Base-by-base conservation (phyloP, 495 filamentous ascomycete species). In the Daldinia childiae region DNA sequence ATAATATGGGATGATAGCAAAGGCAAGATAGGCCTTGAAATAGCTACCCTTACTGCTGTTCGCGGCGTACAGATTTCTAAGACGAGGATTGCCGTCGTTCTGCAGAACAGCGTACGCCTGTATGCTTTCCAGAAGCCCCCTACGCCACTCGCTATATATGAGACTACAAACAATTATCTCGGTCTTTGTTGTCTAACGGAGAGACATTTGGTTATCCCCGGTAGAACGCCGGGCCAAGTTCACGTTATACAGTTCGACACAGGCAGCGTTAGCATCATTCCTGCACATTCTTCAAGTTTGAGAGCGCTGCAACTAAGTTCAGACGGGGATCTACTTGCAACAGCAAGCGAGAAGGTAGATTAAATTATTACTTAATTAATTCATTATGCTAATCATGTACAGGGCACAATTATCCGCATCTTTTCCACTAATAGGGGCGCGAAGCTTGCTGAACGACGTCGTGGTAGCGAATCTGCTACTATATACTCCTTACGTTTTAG, bases 1-100 rank as follows among this genome's bases (percentile, higher is more conserved):
- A 87, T 97, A 29, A 91, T 98, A 65, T 99, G 95, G 95, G 94
- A 98, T 77, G 93, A 97, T 72, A 85, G 84, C 26, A 93, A 92
- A 70, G 88, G 91, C 68, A 92, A 92, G 73, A 85, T 88, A 6
- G 90, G 87, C 27, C 87, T 94, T 50, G 81, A 84, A 61, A 82
- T 86, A 69, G 80, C 81, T 36, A 78, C 79, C 12, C 73, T 83
- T 8, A 82, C 88, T 0, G 86, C 96, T 48, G 89, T 97, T 48
- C 88, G 92, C 36, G 90, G 92, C 7, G 90, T 94, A 24, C 89
- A 92, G 62, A 83, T 97, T 27, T 91, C 92, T 34, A 90, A 89
- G 72, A 87, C 89, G 43, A 89, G 90, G 70, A 92, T 98, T 72
- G 88, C 94, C 21, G 90, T 97, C 21, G 90, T 91, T 21, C 85